These are phyloP conservation scores for Crithidia expoeki DNA, from an alignment of 208 protist genomes.

Conservation along the genomic window DNA sequence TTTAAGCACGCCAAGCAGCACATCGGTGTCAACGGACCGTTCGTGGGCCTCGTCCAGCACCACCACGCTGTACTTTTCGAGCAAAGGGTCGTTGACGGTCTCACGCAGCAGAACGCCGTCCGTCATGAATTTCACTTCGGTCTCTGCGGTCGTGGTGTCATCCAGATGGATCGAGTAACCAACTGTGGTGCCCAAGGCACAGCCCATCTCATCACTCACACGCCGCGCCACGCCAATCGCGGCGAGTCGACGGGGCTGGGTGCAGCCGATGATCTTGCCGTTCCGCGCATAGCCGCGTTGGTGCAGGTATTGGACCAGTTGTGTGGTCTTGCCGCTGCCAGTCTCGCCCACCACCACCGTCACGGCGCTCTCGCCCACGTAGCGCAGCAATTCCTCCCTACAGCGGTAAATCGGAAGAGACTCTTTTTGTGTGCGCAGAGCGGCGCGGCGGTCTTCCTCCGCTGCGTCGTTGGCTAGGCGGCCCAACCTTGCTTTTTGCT, in stretches of 20 bases:
- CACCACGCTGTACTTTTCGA: constrained; percentile 96
- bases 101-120: constrained; percentile 97
- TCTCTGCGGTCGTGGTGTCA: constrained; percentile 80
- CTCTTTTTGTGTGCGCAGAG: constrained; percentile 39
- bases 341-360: constrained; percentile 90
- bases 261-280: constrained; percentile 84
- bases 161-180: constrained; percentile 95
- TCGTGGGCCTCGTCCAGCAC: constrained; percentile 99
- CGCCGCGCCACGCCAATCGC: constrained; percentile 94
- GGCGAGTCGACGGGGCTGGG: constrained; percentile 96
- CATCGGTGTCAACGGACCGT: constrained; percentile 95
- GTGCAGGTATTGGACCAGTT: constrained; percentile 91
- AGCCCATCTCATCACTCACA: constrained; percentile 93
- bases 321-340: constrained; percentile 92
- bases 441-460: constrained; percentile 34
- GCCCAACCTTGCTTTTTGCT: constrained; percentile 27
- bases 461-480: constrained; percentile 17
- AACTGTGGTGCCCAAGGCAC: constrained; percentile 80
- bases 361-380: constrained; percentile 81
- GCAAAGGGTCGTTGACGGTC: constrained; percentile 83
- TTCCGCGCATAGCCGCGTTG: constrained; percentile 66
- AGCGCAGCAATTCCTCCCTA: constrained; percentile 72
- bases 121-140: constrained; percentile 96
- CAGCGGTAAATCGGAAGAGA: constrained; percentile 77
- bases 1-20: constrained; percentile 97